Base-by-base conservation (phyloP, 441 rosid species). In the Erysimum cheiri region DNA sequence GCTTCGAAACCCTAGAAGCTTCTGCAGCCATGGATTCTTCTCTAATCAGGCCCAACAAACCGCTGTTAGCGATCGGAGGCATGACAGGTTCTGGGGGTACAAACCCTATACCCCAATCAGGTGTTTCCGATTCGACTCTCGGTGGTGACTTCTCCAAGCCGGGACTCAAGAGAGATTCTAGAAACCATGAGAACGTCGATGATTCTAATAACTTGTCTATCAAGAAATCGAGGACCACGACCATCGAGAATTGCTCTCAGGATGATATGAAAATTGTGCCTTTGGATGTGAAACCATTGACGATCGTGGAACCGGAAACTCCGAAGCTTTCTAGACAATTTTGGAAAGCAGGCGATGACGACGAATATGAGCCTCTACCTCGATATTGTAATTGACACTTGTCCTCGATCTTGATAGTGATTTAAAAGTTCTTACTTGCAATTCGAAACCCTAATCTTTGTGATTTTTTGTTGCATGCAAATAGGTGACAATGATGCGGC, bases 281-380 rank as follows among this genome's bases (percentile, higher is more conserved):
- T 52, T 17, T 73, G 49, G 41, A 52, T 52, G 62, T 29, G 0
- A 43, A 13, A 52, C 80, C 75, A 8, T 55, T 78, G 53, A 10
- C 64, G 6, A 40, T 41, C n/a, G 58, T 55, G 17, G 24, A 14
- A 13, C 8, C 64, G 13, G 64, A 55, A 1, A 28, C 58, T 41
- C 66, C 49, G 3, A 76, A 74, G 60, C 61, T 76, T 6, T 74
- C 83, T 32, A 79, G 78, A 73, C 91, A 85, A 73, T 85, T 87
- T 40, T 85, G 89, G 91, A 83, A 80, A 70, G 87, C 85, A 0
- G 87, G 85, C 19, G 87, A 84, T 28, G 81, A 72, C 9, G 82
- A 83, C 8, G 84, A 75, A 37, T 36, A 35, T 10, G 62, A 12
- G 15, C 47, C 40, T 64, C 10, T 48, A 0, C 60, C 75, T 47